Base-by-base conservation (phyloP, 495 filamentous ascomycete species). In the Apodospora peruviana region DNA sequence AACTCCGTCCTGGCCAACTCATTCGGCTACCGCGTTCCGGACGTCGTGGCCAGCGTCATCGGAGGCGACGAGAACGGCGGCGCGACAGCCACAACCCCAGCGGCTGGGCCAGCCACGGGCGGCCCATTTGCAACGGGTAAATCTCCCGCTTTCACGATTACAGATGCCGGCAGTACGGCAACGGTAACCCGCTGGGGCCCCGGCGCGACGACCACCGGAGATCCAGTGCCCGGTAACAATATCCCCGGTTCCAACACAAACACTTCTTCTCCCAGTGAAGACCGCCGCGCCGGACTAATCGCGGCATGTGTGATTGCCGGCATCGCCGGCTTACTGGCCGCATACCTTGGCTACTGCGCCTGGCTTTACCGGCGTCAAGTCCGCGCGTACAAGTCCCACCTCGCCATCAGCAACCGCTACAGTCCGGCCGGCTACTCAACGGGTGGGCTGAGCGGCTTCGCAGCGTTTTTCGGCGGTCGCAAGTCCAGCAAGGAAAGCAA, bases 111-210 rank as follows among this genome's bases (percentile, higher is more conserved):
- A 16, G 81, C 84, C 11, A 84, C 83, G 7, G 72, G 69, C 50
- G 85, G 86, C 0, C 86, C 86, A 0, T 69, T 90, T 22, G 80
- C 80, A 10, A 86, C 86, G 1, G 86, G 86, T 10, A 77, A 75
- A 43, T 65, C 75, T 1, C 74, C 81, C 5, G 79, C 79, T 3
- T 85, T 85, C 57, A 87, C 84, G 3, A 59, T 86, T 43, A 86
- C 84, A 2, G 65, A 72, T 8, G 55, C 76, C 0, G 84, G 80
- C 14, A 71, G 71, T 35, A 75, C 71, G 23, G 79, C 82, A 12
- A 85, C 82, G 4, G 67, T 79, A 1, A 76, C 67, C 0, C 60
- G 62, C 37, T 66, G 64, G 45, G 59, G 51, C 0, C 56, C 55
- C 9, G 54, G 46, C 40, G 44, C 68, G 9, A 72, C 69, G 2